Evolutionary conservation across 139 green algal genomes (phyloP).

Genomic region (Nannochloris sp.): DNA sequence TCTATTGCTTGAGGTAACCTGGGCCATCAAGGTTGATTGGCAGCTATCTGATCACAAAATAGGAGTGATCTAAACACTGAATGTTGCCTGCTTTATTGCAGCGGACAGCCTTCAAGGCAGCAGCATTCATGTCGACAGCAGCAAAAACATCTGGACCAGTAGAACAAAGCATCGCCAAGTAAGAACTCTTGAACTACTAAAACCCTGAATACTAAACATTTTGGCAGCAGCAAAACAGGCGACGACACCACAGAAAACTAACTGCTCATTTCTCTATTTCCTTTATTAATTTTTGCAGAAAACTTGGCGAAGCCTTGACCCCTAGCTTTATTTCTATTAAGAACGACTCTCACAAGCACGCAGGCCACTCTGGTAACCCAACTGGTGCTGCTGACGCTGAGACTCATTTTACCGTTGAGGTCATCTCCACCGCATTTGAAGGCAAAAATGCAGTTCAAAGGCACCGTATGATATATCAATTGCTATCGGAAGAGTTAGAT

Average conservation of each 20-base stretch:
- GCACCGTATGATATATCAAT: conserved; percentile 46
- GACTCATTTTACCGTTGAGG: conserved; percentile 51
- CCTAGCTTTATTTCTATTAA: conserved; percentile 25
- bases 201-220: no score
- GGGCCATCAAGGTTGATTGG: no score
- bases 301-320: conserved; percentile 27
- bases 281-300: conserved; percentile 15
- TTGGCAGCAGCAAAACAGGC: no score
- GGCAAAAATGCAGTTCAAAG: conserved; percentile 35
- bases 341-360: conserved; percentile 50
- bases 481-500: conserved; percentile 41
- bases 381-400: conserved; percentile 42
- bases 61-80: no score
- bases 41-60: no score
- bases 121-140: background rate
- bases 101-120: background rate
- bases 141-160: background rate
- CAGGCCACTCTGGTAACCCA: conserved; percentile 49
- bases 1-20: no score
- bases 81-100: background rate
- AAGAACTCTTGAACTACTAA: background rate
- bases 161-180: conserved; percentile 2
- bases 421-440: conserved; percentile 38
- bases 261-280: background rate
- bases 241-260: background rate